Evolutionary conservation across 805 yeast species (phyloP).

Genomic region (Saturnispora sanitii): DNA sequence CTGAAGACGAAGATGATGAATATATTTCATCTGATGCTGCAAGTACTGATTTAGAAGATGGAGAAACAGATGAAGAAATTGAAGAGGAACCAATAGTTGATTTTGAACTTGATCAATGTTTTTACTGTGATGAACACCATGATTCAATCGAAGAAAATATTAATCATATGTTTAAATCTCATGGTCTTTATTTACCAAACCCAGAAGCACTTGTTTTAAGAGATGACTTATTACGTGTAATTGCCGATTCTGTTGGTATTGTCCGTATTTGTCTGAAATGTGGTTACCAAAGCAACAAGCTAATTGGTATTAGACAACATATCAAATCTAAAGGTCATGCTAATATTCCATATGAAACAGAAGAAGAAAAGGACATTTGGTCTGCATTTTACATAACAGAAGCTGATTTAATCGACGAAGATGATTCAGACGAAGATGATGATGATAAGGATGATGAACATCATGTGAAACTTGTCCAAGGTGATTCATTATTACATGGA

Average conservation of each 20-base stretch:
- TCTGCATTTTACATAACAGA: slow-evolving; percentile 67
- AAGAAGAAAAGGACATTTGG: slow-evolving; percentile 59
- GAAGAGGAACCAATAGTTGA: slow-evolving; percentile 20
- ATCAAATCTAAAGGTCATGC: slow-evolving; percentile 78
- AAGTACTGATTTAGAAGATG: slow-evolving; percentile 13
- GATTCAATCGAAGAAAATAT: slow-evolving; percentile 36
- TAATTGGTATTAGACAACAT: slow-evolving; percentile 85
- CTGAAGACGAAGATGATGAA: not conserved
- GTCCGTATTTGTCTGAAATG: slow-evolving; percentile 81
- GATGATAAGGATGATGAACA: slow-evolving; percentile 41
- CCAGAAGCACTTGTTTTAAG: slow-evolving; percentile 54
- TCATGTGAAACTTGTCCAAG: slow-evolving; percentile 26
- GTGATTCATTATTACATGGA: slow-evolving; percentile 54
- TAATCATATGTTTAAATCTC: slow-evolving; percentile 65
- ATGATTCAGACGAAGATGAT: slow-evolving; percentile 9
- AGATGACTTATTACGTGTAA: slow-evolving; percentile 57
- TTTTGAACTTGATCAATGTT: slow-evolving; percentile 35
- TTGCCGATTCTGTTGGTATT: slow-evolving; percentile 67
- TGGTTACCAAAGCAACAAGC: slow-evolving; percentile 63
- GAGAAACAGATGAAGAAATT: slow-evolving; percentile 12
- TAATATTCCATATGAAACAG: slow-evolving; percentile 76
- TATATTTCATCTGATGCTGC: slow-evolving; percentile 10
- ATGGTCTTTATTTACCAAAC: slow-evolving; percentile 87
- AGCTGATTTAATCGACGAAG: not conserved
- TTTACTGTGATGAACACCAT: slow-evolving; percentile 38